Percentiles rank a stretch among this genome's conserved stretches.
phyloP scores from a whole-genome alignment of 306 rosid species.

The Trichosanthes cucumerina region DNA sequence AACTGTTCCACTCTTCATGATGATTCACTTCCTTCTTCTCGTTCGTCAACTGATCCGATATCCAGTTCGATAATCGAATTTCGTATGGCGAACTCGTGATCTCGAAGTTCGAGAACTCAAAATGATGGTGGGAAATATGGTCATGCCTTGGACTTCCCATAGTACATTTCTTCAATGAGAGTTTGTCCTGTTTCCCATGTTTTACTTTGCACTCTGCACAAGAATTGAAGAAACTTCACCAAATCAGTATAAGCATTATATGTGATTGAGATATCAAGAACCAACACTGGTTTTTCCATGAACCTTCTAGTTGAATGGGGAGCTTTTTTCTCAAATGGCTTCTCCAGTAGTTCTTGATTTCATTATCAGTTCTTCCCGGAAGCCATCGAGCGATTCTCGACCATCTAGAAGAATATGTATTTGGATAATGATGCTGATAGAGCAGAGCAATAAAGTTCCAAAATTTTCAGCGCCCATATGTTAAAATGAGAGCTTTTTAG shows the following conservation, averaged over 20 bases:
- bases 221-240: background rate
- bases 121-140: conserved; percentile 11
- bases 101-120: conserved; percentile 21
- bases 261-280: background rate
- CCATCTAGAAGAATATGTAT: conserved; percentile 30
- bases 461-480: background rate
- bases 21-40: conserved; percentile 21
- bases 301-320: conserved; percentile 30
- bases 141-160: background rate
- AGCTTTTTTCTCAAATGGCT: conserved; percentile 33
- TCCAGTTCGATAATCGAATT: conserved; percentile 41
- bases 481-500: background rate
- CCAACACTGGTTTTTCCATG: background rate
- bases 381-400: conserved; percentile 54
- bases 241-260: background rate
- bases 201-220: background rate
- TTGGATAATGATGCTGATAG: background rate
- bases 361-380: conserved; percentile 22
- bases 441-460: background rate
- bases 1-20: conserved; percentile 19
- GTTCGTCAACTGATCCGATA: conserved; percentile 28
- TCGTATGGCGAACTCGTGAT: conserved; percentile 42
- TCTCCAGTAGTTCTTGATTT: conserved; percentile 75
- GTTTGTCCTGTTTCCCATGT: background rate
- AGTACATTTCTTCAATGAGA: background rate